Percentiles rank a stretch among this genome's conserved stretches.
phyloP scores from a whole-genome alignment of 2,329 filamentous ascomycete genomes.

The Paraconiothyrium sp. region DNA sequence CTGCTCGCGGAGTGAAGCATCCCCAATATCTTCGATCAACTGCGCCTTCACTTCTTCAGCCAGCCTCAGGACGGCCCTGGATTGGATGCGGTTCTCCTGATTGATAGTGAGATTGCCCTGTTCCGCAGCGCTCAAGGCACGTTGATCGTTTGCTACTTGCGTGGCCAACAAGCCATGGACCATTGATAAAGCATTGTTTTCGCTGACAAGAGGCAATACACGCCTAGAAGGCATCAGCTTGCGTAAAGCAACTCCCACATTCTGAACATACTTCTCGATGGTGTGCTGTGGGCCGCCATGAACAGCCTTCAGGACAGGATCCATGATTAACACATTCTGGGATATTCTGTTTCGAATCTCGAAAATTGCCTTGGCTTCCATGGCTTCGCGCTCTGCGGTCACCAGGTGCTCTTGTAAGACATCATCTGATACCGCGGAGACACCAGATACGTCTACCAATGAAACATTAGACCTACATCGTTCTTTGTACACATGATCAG shows the following conservation, averaged over 20 bases:
- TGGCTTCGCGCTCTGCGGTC: slow-evolving; percentile 69
- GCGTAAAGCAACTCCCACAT: neutral
- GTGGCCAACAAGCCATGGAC: slow-evolving; percentile 68
- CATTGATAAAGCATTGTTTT: slow-evolving; percentile 73
- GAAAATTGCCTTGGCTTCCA: slow-evolving; percentile 76
- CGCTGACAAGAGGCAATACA: slow-evolving; percentile 71
- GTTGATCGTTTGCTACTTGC: slow-evolving; percentile 61
- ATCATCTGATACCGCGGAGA: slow-evolving; percentile 57
- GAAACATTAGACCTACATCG: slow-evolving; percentile 23
- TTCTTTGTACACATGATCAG: neutral
- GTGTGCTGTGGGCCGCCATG: slow-evolving; percentile 70
- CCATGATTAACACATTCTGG: slow-evolving; percentile 74
- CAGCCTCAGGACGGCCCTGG: slow-evolving; percentile 70
- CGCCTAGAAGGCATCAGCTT: slow-evolving; percentile 59
- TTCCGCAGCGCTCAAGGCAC: slow-evolving; percentile 66
- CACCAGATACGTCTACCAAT: slow-evolving; percentile 39
- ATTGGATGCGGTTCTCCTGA: slow-evolving; percentile 69
- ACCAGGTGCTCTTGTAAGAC: slow-evolving; percentile 62
- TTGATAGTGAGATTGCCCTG: slow-evolving; percentile 66
- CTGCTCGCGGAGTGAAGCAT: slow-evolving; percentile 63
- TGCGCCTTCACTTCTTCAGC: slow-evolving; percentile 65
- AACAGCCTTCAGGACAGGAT: slow-evolving; percentile 80
- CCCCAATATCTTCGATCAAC: slow-evolving; percentile 63
- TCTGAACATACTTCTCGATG: slow-evolving; percentile 69
- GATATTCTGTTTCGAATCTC: slow-evolving; percentile 74